Conservation (phyloP, 257 asterid species). For the Catharanthus roseus region DNA sequence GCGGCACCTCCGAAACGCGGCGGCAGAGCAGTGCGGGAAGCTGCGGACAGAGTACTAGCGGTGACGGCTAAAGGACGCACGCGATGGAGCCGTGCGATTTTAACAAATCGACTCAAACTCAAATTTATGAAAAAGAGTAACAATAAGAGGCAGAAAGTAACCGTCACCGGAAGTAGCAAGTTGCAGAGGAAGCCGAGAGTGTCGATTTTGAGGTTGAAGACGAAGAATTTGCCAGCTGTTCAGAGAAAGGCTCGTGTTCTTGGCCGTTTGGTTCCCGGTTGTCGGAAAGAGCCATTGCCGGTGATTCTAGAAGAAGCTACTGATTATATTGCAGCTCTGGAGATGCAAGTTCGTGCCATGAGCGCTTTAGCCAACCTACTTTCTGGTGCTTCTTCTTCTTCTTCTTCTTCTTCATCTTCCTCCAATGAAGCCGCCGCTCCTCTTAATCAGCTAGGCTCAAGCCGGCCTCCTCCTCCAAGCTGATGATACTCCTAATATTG, state of each 20-base stretch:
- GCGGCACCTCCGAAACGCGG: conserved; percentile 16
- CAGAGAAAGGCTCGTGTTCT: conserved; percentile 69
- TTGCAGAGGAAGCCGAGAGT: conserved; percentile 58
- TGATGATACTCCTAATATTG: conserved; percentile 26
- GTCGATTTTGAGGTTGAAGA: conserved; percentile 49
- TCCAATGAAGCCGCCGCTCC: conserved; percentile 21
- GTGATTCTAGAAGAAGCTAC: conserved; percentile 81
- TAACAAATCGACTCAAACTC: conserved; percentile 60
- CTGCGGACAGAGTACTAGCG: conserved; percentile 71
- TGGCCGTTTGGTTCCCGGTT: conserved; percentile 81
- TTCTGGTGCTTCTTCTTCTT: conserved; percentile 40
- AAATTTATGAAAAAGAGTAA: conserved; percentile 60
- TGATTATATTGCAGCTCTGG: conserved; percentile 89
- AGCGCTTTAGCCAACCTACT: conserved; percentile 72
- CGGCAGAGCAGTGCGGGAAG: conserved; percentile 58
- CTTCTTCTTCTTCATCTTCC: conserved; percentile 1
- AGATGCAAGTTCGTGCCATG: conserved; percentile 99
- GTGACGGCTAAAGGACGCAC: conserved; percentile 79
- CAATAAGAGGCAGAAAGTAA: conserved; percentile 41
- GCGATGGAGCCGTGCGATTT: conserved; percentile 91
- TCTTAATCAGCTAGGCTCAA: conserved; percentile 39
- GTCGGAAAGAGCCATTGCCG: conserved; percentile 80
- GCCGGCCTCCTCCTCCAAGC: conserved; percentile 32
- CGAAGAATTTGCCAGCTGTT: conserved; percentile 67
- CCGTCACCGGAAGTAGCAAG: conserved; percentile 37